Conservation (phyloP, 345 rosid genomes). For the Ceriops zippeliana region DNA sequence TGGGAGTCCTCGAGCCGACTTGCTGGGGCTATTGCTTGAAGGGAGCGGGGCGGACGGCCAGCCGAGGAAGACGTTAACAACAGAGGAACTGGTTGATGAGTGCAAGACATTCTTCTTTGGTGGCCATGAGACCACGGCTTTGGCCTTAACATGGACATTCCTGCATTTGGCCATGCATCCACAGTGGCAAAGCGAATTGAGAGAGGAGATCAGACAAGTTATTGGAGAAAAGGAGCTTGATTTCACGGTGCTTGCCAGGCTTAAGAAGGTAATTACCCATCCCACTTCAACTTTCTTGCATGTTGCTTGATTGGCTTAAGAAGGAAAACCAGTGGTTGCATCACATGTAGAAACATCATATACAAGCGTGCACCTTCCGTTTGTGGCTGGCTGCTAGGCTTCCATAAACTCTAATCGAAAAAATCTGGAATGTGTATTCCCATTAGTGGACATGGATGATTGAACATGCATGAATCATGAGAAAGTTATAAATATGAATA, state of each 20-base stretch:
- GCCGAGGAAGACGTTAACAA: conserved; percentile 42
- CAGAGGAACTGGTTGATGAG: conserved; percentile 71
- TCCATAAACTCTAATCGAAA: too few species aligned
- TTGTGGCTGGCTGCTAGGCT: neutral
- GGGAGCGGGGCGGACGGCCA: conserved; percentile 30
- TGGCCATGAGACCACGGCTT: conserved; percentile 91
- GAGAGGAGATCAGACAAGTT: conserved; percentile 74
- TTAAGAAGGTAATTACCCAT: conserved; percentile 63
- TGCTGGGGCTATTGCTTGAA: conserved; percentile 57
- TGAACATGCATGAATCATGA: too few species aligned
- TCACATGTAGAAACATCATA: neutral
- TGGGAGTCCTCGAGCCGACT: conserved; percentile 32
- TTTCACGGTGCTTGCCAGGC: conserved; percentile 58
- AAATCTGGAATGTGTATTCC: too few species aligned
- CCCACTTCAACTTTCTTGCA: neutral
- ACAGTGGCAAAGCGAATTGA: conserved; percentile 67
- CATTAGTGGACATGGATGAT: too few species aligned
- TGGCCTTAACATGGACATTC: conserved; percentile 82
- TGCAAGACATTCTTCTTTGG: conserved; percentile 96
- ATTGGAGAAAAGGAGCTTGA: conserved; percentile 56
- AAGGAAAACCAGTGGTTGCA: neutral
- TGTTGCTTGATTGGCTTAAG: neutral
- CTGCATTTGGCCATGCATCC: conserved; percentile 73
- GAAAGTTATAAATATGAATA: too few species aligned
- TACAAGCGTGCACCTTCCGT: neutral